phyloP scores from a whole-genome alignment of 1,139 yeast species.

The Hansenula anomala region DNA sequence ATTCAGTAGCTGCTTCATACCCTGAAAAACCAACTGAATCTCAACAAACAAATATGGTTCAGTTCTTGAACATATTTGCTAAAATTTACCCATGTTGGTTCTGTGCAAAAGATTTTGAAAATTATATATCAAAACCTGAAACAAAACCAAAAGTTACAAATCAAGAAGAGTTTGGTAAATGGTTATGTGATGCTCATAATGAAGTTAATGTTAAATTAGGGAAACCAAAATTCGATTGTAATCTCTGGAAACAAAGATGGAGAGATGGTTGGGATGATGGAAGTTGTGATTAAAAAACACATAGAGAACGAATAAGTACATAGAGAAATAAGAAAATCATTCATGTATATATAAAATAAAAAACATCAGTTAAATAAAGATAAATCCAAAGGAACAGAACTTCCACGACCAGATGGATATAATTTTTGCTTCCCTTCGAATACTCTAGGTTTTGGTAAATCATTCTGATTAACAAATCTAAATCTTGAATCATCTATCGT shows the following conservation, averaged over 20 bases:
- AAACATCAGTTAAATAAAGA: constrained; percentile 28
- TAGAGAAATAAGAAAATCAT: too few species aligned
- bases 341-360: constrained; percentile 1
- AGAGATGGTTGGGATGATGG: constrained; percentile 62
- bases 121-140: constrained; percentile 43
- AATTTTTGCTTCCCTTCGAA: constrained; percentile 67
- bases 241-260: constrained; percentile 93
- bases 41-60: constrained; percentile 68
- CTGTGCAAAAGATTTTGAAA: constrained; percentile 83
- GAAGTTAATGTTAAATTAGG: constrained; percentile 82
- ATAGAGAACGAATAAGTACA: too few species aligned
- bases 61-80: constrained; percentile 68
- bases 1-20: constrained; percentile 85
- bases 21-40: constrained; percentile 61
- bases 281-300: constrained; percentile 14
- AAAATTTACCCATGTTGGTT: constrained; percentile 91
- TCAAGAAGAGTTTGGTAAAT: constrained; percentile 77
- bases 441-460: constrained; percentile 80
- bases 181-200: constrained; percentile 96
- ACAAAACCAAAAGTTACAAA: constrained; percentile 64
- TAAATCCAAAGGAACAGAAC: constrained; percentile 83
- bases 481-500: constrained; percentile 72
- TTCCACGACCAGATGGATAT: constrained; percentile 95
- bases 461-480: constrained; percentile 60
- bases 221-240: constrained; percentile 81